Base-by-base conservation (phyloP, 805 yeast genomes). In the Priceomyces carsonii region DNA sequence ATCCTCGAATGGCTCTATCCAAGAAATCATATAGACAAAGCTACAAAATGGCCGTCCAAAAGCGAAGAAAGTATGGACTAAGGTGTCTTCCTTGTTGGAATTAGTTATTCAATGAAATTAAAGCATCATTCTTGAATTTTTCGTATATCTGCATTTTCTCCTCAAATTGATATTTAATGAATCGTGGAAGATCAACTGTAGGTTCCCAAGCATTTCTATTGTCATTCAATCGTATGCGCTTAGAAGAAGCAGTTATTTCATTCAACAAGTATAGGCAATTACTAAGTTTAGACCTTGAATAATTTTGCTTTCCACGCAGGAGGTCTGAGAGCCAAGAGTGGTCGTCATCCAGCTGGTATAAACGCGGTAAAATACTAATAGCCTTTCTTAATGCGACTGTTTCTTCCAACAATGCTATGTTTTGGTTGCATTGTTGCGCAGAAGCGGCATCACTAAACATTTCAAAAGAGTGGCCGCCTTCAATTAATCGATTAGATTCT, bases 1-100 rank as follows among this genome's bases (percentile, higher is more conserved):
- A 32, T 87, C 2, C 63, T 93, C 41, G 93, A 88, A 46, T 77
- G 78, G 73, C 52, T 78, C 29, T 82, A 73, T 50, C 98, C 98
- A 0, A 63, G 71, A 12, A 69, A 65, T 1, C 59, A 70, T 14
- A 85, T 93, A n/a, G 97, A 93, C 48, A 48, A 57, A 32, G 95
- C 81, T 0, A 63, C 73, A 2, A 87, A 89, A 57, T 90, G 96
- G 96, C 95, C 89, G 1, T 61, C 46, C 35, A 51, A 51, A 28
- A 33, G 24, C 13, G 18, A 22, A 24, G 18, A 25, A 17, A 20
- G 29, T 12, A 21, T 5, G 18, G 10, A 9, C n/a, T 5, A 8
- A 5, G n/a, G n/a, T 21, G 8, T 21, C 10, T 21, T 21, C 10
- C 10, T 8, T 21, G 28, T 34, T 8, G n/a, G n/a, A n/a, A n/a